Conservation (phyloP, 495 filamentous ascomycete genomes). For the Terfezia boudieri region DNA sequence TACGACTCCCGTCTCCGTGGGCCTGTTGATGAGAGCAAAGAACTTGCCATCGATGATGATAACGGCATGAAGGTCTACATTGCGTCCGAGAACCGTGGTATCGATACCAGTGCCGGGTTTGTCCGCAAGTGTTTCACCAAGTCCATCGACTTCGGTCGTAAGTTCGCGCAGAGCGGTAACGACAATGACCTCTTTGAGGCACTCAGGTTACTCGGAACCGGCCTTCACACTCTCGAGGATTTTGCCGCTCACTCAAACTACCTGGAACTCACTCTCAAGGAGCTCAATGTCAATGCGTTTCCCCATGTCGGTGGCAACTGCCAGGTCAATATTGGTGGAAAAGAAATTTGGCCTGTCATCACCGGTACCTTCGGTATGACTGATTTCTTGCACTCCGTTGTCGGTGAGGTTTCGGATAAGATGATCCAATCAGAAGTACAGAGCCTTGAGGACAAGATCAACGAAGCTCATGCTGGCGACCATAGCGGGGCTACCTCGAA, state of each 20-base stretch:
- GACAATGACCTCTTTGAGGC: slow-evolving; percentile 66
- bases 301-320: slow-evolving; percentile 62
- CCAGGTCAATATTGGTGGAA: slow-evolving; percentile 39
- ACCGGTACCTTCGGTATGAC: slow-evolving; percentile 88
- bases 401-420: slow-evolving; percentile 75
- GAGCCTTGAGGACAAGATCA: slow-evolving; percentile 53
- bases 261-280: slow-evolving; percentile 60
- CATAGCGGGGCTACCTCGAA: slow-evolving; percentile 31
- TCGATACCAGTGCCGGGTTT: slow-evolving; percentile 49
- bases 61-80: slow-evolving; percentile 88
- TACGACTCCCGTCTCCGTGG: slow-evolving; percentile 61
- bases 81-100: slow-evolving; percentile 49
- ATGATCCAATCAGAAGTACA: slow-evolving; percentile 68
- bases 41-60: slow-evolving; percentile 50
- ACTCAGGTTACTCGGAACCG: slow-evolving; percentile 63
- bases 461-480: slow-evolving; percentile 28
- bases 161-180: slow-evolving; percentile 35
- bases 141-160: slow-evolving; percentile 50
- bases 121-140: slow-evolving; percentile 48
- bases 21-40: slow-evolving; percentile 53
- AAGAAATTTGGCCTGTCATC: slow-evolving; percentile 50
- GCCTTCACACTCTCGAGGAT: slow-evolving; percentile 78
- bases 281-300: slow-evolving; percentile 53
- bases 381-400: slow-evolving; percentile 65
- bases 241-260: slow-evolving; percentile 87